Conservation (phyloP, 768 basidiomycete genomes). For the Cubamyces sp. region DNA sequence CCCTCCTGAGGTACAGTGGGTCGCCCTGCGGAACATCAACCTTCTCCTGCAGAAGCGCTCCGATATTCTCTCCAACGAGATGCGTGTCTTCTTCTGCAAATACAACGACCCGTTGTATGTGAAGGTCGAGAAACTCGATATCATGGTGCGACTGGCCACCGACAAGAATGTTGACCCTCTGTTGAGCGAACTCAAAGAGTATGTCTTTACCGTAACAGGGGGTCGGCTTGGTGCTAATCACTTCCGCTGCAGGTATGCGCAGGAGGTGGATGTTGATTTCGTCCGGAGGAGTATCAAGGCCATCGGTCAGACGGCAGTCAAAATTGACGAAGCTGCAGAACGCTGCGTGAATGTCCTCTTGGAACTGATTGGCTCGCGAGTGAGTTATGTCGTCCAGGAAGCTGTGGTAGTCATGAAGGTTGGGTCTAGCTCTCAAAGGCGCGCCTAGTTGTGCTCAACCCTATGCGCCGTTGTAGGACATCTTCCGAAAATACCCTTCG, state of each 20-base stretch:
- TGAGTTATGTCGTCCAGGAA: conserved; percentile 98
- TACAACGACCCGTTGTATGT: conserved; percentile 99
- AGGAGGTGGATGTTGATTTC: conserved; percentile 98
- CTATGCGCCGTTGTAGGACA: conserved; percentile 63
- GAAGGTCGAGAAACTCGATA: conserved; percentile 97
- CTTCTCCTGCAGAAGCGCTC: conserved; percentile 92
- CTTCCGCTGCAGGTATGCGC: conserved; percentile 71
- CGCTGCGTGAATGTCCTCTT: conserved; percentile 93
- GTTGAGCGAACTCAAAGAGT: conserved; percentile 96
- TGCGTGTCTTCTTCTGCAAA: conserved; percentile 99
- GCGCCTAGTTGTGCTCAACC: not conserved
- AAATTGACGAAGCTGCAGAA: conserved; percentile 91
- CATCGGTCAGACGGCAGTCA: conserved; percentile 95
- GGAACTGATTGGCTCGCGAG: conserved; percentile 89
- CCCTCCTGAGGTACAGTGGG: conserved; percentile 98
- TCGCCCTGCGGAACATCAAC: conserved; percentile 95
- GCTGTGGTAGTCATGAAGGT: conserved; percentile 99
- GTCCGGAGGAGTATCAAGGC: conserved; percentile 94
- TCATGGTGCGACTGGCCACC: conserved; percentile 92
- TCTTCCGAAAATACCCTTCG: conserved; percentile 96
- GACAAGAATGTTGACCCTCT: conserved; percentile 95
- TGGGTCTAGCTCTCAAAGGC: conserved; percentile 18
- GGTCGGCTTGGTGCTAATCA: not conserved
- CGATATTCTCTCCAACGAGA: conserved; percentile 90
- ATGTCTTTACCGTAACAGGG: conserved; percentile 33